These are phyloP conservation scores for Xylaria sp. DNA, from an alignment of 2,329 filamentous ascomycete species.

Conservation along the genomic window DNA sequence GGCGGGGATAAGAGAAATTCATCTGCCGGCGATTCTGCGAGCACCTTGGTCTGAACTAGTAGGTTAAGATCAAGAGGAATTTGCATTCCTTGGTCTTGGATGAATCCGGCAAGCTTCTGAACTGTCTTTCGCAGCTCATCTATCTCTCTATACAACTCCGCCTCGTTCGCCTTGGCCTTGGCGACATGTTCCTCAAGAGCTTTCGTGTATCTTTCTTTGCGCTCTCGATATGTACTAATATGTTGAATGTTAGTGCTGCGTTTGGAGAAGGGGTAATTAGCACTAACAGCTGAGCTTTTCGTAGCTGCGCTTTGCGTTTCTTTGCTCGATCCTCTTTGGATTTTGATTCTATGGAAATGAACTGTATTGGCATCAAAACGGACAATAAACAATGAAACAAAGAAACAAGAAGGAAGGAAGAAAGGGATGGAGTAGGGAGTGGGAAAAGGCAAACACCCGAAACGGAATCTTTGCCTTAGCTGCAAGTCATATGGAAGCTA, in stretches of 20 bases:
- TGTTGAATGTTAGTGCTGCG: not conserved
- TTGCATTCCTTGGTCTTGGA: slow-evolving; percentile 15
- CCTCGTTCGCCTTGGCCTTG: slow-evolving; percentile 14
- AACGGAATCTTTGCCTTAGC: no score
- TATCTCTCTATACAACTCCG: slow-evolving; percentile 21
- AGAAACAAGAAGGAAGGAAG: no score
- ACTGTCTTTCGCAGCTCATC: slow-evolving; percentile 12
- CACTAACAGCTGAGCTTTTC: slow-evolving; percentile 26
- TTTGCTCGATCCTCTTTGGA: slow-evolving; percentile 21
- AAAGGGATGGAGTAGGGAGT: no score
- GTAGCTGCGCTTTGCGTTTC: slow-evolving; percentile 28
- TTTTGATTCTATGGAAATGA: slow-evolving; percentile 6
- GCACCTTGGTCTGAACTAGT: not conserved
- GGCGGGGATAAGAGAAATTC: slow-evolving; percentile 4
- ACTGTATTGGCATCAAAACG: not conserved
- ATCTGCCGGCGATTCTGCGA: not conserved
- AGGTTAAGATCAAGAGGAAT: slow-evolving; percentile 17
- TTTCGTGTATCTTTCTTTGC: slow-evolving; percentile 29
- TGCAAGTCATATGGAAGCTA: not conserved
- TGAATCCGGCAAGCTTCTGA: slow-evolving; percentile 14
- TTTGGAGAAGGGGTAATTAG: not conserved
- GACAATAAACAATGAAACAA: not conserved
- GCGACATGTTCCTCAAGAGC: slow-evolving; percentile 25
- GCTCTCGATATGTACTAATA: slow-evolving; percentile 26
- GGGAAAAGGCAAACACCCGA: no score